Evolutionary conservation across 345 rosid genomes (phyloP).

Genomic region (Euphorbia pulcherrima): DNA sequence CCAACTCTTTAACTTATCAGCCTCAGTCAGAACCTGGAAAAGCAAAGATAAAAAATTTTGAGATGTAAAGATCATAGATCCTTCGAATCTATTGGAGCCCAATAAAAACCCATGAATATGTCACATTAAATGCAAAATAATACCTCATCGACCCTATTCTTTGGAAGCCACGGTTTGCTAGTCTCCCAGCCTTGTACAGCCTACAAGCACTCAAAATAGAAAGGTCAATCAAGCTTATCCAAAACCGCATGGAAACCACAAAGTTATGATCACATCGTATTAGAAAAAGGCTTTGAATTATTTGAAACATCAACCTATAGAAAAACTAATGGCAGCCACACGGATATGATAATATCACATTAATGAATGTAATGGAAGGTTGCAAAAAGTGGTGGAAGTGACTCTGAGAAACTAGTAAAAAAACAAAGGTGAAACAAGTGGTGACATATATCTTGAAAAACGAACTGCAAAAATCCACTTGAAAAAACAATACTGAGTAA

Average conservation of each 20-base stretch:
- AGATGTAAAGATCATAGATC: not conserved
- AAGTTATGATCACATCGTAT: not conserved
- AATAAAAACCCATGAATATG: not conserved
- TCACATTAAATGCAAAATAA: slow-evolving; percentile 7
- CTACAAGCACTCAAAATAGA: slow-evolving; percentile 35
- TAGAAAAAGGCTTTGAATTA: not conserved
- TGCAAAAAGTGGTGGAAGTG: not conserved
- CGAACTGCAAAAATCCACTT: not conserved
- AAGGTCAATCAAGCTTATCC: slow-evolving; percentile 9
- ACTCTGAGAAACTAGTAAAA: not conserved
- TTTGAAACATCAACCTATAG: not conserved
- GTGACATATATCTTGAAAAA: not conserved
- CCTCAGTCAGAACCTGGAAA: slow-evolving; percentile 55
- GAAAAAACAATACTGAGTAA: not conserved
- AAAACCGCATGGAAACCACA: not conserved
- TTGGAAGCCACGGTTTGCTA: slow-evolving; percentile 89
- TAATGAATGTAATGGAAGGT: not conserved
- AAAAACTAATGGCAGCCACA: not conserved
- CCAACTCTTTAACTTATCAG: slow-evolving; percentile 71
- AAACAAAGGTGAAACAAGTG: not conserved
- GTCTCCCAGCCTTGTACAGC: slow-evolving; percentile 59
- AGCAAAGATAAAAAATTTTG: not conserved
- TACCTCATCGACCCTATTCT: slow-evolving; percentile 71
- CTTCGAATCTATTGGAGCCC: slow-evolving; percentile 2
- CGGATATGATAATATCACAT: not conserved